Base-by-base conservation (phyloP, 2,329 filamentous ascomycete species). In the Mariannaea sp. region DNA sequence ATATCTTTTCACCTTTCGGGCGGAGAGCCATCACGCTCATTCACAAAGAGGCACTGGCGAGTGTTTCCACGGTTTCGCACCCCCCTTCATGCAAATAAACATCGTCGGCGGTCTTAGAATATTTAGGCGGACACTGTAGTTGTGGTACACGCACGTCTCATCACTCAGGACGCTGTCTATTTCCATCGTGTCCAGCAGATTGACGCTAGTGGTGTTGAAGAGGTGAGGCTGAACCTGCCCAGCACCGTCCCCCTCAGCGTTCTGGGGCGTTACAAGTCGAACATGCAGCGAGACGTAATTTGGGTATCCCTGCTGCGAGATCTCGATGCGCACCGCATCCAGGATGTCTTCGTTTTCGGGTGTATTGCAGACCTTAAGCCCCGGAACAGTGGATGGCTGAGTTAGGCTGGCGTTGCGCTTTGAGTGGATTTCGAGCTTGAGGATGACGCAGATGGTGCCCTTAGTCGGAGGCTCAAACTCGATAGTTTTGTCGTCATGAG, bases 241-340 rank as follows among this genome's bases (percentile, higher is more conserved):
- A 3, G 36, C 35, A 8, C 3, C 2, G 4, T 16, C 8, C 1
- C 38, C 16, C 8, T 43, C 33, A 3, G n/a, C 3, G 7, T 27
- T n/a, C 14, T 53, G 52, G 3, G 36, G 41, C 10, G 60, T 45
- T 7, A 62, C 55, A 44, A 64, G 54, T 12, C 61, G 61, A 5
- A 64, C 12, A 39, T 59, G 59, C 39, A 64, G 47, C 0, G 51
- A 58, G 22, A 64, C 38, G n/a, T 43, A 49, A 43, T 55, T 26
- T 2, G 41, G 32, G 12, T 46, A 41, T 5, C 42, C 39, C 8
- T 41, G 32, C 45, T 65, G 60, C 2, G 22, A 20, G 35, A 65
- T 45, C 10, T 59, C 49, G 13, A 65, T 26, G 12, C 62, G 60
- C 6, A 61, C 36, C 2, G 60, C 55, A 36, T 65, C 62, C 35